Conservation (phyloP, 768 basidiomycete genomes). For the Tremella mesenterica region DNA sequence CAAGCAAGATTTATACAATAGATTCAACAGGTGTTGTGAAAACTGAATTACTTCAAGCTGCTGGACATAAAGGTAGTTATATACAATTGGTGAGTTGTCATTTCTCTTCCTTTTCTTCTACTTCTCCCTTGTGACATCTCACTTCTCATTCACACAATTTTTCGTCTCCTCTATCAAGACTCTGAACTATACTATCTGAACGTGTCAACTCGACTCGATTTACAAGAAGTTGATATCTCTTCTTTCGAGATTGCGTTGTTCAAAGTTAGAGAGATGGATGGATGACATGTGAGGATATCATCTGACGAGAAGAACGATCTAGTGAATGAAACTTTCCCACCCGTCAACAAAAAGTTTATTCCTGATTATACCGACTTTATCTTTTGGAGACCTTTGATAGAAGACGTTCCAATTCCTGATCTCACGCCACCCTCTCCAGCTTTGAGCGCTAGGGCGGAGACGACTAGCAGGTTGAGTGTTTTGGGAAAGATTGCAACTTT, state of each 20-base stretch:
- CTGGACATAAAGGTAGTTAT: slow-evolving; percentile 95
- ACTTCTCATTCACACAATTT: too few relatives aligned
- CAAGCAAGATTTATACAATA: slow-evolving; percentile 87
- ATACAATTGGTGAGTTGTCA: slow-evolving; percentile 74
- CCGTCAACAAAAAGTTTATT: slow-evolving; percentile 75
- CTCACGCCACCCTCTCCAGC: slow-evolving; percentile 77
- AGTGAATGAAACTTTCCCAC: slow-evolving; percentile 99
- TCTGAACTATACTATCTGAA: too few relatives aligned
- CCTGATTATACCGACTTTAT: slow-evolving; percentile 95
- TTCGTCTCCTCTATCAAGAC: too few relatives aligned
- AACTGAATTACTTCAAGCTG: slow-evolving; percentile 90
- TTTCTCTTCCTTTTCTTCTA: too few relatives aligned
- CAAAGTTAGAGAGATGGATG: too few relatives aligned
- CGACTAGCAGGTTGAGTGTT: slow-evolving; percentile 45
- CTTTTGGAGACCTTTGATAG: slow-evolving; percentile 79
- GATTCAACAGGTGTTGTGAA: slow-evolving; percentile 91
- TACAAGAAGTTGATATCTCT: slow-evolving; percentile 1
- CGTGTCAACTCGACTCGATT: neutral
- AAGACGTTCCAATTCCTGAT: slow-evolving; percentile 55
- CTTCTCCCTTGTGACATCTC: too few relatives aligned
- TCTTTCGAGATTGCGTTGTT: too few relatives aligned
- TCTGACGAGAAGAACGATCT: slow-evolving; percentile 64
- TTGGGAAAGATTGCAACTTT: slow-evolving; percentile 43
- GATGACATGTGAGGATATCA: too few relatives aligned
- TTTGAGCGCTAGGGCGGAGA: slow-evolving; percentile 86